These are phyloP conservation scores for Hypoxylon fuscum DNA, from an alignment of 495 filamentous ascomycete genomes.

Conservation along the genomic window DNA sequence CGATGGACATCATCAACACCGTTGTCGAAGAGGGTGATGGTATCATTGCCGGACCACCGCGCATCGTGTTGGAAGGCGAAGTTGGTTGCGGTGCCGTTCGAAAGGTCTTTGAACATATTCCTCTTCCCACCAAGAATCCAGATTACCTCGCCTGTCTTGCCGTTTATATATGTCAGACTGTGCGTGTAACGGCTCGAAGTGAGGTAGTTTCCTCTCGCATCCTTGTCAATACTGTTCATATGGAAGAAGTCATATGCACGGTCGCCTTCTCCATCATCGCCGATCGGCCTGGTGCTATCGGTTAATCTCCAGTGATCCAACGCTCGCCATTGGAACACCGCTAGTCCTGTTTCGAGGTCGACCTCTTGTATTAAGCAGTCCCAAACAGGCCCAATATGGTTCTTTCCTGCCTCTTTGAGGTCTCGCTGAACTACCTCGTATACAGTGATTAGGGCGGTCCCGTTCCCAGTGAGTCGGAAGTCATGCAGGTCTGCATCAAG, in stretches of 20 bases:
- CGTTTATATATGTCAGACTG: slow-evolving; percentile 67
- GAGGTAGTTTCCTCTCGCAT: slow-evolving; percentile 63
- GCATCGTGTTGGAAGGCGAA: slow-evolving; percentile 73
- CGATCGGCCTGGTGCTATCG: slow-evolving; percentile 35
- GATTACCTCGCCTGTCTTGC: slow-evolving; percentile 63
- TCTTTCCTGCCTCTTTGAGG: slow-evolving; percentile 46
- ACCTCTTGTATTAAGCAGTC: slow-evolving; percentile 61
- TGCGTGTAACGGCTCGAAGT: slow-evolving; percentile 67
- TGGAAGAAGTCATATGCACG: slow-evolving; percentile 70
- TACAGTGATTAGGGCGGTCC: slow-evolving; percentile 57
- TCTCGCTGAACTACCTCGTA: slow-evolving; percentile 52
- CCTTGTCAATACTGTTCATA: slow-evolving; percentile 71
- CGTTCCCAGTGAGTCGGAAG: slow-evolving; percentile 55
- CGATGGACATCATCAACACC: slow-evolving; percentile 44
- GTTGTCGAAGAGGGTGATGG: slow-evolving; percentile 49
- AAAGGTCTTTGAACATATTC: slow-evolving; percentile 50
- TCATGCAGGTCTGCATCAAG: slow-evolving; percentile 50
- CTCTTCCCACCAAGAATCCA: slow-evolving; percentile 65
- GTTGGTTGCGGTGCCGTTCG: slow-evolving; percentile 44
- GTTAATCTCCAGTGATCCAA: slow-evolving; percentile 47
- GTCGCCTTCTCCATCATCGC: slow-evolving; percentile 30
- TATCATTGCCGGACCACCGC: slow-evolving; percentile 57
- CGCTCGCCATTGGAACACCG: slow-evolving; percentile 53
- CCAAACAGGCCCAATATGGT: slow-evolving; percentile 53
- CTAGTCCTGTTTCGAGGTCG: slow-evolving; percentile 52